Conservation (phyloP, 192 early-diverging fungal genomes). For the Thoreauomyces humboldtii region DNA sequence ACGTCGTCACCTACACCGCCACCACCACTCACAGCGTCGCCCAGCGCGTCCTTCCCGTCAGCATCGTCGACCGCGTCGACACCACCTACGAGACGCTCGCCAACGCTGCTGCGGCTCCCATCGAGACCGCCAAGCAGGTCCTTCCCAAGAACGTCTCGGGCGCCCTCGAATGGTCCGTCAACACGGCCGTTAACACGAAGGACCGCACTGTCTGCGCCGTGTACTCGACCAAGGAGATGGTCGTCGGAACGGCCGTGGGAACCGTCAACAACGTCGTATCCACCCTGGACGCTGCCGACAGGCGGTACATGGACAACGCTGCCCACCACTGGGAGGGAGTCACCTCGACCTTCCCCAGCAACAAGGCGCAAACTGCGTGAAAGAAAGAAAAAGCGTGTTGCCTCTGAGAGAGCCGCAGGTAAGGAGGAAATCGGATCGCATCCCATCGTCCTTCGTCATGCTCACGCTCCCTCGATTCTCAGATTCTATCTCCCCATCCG, state of each 20-base stretch:
- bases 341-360: slow-evolving; percentile 5
- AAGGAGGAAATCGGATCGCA: background rate
- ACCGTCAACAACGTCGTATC: background rate
- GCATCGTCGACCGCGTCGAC: slow-evolving; percentile 6
- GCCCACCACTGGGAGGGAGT: slow-evolving; percentile 2
- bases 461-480: background rate
- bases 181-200: slow-evolving; percentile 6
- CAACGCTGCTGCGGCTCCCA: slow-evolving; percentile 2
- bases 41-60: slow-evolving; percentile 1
- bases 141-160: background rate
- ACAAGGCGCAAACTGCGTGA: slow-evolving; percentile 3
- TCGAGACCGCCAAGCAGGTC: slow-evolving; percentile 3
- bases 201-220: slow-evolving; percentile 10
- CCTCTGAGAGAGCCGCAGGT: too few species aligned
- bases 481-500: background rate
- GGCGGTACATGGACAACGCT: slow-evolving; percentile 11
- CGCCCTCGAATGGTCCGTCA: slow-evolving; percentile 8
- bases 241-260: slow-evolving; percentile 4
- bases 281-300: slow-evolving; percentile 10
- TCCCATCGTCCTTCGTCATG: background rate
- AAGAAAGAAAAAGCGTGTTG: slow-evolving; percentile 3
- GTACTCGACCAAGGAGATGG: background rate
- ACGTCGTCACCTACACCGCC: slow-evolving; percentile 1
- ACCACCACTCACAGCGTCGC: slow-evolving; percentile 4
- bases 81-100: background rate